phyloP scores from a whole-genome alignment of 1,284 basidiomycete species.

The Ceratobasidium sp. region DNA sequence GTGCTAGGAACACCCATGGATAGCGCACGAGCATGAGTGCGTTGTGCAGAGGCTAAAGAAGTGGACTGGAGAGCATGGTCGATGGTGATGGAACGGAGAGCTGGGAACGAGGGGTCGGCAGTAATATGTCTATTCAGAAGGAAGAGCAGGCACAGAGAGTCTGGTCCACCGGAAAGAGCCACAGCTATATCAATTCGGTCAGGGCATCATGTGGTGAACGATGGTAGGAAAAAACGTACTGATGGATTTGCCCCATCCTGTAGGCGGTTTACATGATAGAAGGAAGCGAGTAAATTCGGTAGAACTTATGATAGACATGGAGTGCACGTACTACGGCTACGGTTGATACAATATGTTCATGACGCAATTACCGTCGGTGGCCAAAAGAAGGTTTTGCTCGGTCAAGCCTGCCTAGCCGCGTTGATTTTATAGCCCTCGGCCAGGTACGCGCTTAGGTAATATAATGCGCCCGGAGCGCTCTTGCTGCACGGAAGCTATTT shows the following conservation, averaged over 20 bases:
- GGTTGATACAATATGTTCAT: no score
- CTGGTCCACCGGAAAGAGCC: slow-evolving; percentile 80
- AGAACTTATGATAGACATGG: slow-evolving; percentile 41
- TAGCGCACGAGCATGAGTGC: slow-evolving; percentile 59
- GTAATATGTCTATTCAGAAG: slow-evolving; percentile 62
- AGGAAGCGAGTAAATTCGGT: slow-evolving; percentile 45
- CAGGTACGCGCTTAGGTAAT: no score
- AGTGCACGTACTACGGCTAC: no score
- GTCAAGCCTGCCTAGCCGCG: no score
- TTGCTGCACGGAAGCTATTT: no score
- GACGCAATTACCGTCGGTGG: no score
- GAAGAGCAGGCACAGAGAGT: slow-evolving; percentile 78
- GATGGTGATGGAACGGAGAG: slow-evolving; percentile 69
- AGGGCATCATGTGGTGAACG: background rate
- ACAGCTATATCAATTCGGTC: slow-evolving; percentile 60
- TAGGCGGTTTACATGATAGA: slow-evolving; percentile 42
- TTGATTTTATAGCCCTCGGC: no score
- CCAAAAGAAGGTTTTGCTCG: no score
- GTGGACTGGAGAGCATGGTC: slow-evolving; percentile 71
- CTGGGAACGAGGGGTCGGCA: slow-evolving; percentile 29
- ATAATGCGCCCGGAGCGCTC: no score
- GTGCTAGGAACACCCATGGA: slow-evolving; percentile 61
- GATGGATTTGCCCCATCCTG: slow-evolving; percentile 45
- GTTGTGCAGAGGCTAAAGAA: slow-evolving; percentile 65
- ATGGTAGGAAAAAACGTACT: slow-evolving; percentile 18